Conservation (phyloP, 768 basidiomycete species). For the Strobilomyces dryophilus region DNA sequence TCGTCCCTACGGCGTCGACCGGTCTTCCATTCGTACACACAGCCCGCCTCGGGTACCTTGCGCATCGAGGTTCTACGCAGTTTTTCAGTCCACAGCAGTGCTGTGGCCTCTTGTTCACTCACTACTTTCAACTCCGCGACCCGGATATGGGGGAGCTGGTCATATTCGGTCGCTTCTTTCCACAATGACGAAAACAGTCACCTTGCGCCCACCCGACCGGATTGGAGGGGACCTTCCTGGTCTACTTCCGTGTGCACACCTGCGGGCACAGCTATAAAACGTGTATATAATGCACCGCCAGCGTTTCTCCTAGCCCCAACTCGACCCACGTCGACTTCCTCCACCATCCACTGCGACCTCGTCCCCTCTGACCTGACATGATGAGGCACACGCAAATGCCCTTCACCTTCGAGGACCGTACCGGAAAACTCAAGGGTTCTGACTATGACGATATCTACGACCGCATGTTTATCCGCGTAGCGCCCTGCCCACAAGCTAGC, state of each 20-base stretch:
- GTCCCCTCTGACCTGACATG: constrained; percentile 16
- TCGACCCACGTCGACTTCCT: neutral
- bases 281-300: neutral
- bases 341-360: neutral
- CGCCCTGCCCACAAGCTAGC: constrained; percentile 40
- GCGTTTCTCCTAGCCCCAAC: neutral
- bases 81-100: neutral
- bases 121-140: constrained; percentile 27
- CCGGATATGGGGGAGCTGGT: constrained; percentile 24
- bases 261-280: constrained; percentile 24
- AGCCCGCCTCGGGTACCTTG: constrained; percentile 8
- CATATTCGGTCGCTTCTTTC: constrained; percentile 23
- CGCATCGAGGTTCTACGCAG: constrained; percentile 1
- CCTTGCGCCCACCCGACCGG: constrained; percentile 22
- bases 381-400: constrained; percentile 37
- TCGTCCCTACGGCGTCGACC: constrained; percentile 10
- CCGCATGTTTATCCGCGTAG: constrained; percentile 63
- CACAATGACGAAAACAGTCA: constrained; percentile 20
- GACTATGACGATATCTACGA: constrained; percentile 82
- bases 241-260: constrained; percentile 12
- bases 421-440: constrained; percentile 47
- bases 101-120: constrained; percentile 9
- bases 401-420: constrained; percentile 65
- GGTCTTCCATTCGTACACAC: neutral
- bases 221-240: constrained; percentile 19